These are phyloP conservation scores for Cryphonectria nitschkei DNA, from an alignment of 2,329 filamentous ascomycete genomes.

Conservation along the genomic window DNA sequence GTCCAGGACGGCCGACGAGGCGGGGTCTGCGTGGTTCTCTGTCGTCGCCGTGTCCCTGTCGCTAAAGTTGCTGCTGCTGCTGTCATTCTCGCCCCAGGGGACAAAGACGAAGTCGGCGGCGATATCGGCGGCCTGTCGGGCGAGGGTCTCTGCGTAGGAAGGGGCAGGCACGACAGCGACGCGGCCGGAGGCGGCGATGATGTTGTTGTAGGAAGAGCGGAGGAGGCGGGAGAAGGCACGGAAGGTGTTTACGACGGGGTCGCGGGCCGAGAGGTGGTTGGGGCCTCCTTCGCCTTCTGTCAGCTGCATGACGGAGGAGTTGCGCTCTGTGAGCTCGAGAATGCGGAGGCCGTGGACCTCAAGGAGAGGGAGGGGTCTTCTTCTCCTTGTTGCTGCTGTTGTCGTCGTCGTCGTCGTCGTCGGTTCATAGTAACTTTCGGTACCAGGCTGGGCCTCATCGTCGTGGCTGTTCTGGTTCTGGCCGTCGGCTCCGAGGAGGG, in stretches of 20 bases:
- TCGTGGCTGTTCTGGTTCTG: conserved; percentile 32
- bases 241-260: conserved; percentile 91
- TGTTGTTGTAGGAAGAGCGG: conserved; percentile 51
- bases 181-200: conserved; percentile 79
- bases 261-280: conserved; percentile 63
- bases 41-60: conserved; percentile 47
- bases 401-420: conserved; percentile 42
- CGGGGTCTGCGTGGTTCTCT: conserved; percentile 42
- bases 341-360: conserved; percentile 85
- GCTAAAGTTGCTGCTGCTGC: conserved; percentile 68
- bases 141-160: conserved; percentile 78
- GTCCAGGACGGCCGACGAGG: conserved; percentile 35
- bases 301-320: conserved; percentile 93
- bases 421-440: conserved; percentile 24
- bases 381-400: conserved; percentile 39
- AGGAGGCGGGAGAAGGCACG: conserved; percentile 78
- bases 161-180: conserved; percentile 78
- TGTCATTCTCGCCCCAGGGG: conserved; percentile 87
- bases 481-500: conserved; percentile 63
- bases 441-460: conserved; percentile 32
- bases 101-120: conserved; percentile 76
- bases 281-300: conserved; percentile 68
- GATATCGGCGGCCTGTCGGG: conserved; percentile 70
- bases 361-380: conserved; percentile 47
- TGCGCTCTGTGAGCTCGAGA: conserved; percentile 85